These are phyloP conservation scores for Calonectria pteridis DNA, from an alignment of 2,329 filamentous ascomycete genomes.

Conservation along the genomic window DNA sequence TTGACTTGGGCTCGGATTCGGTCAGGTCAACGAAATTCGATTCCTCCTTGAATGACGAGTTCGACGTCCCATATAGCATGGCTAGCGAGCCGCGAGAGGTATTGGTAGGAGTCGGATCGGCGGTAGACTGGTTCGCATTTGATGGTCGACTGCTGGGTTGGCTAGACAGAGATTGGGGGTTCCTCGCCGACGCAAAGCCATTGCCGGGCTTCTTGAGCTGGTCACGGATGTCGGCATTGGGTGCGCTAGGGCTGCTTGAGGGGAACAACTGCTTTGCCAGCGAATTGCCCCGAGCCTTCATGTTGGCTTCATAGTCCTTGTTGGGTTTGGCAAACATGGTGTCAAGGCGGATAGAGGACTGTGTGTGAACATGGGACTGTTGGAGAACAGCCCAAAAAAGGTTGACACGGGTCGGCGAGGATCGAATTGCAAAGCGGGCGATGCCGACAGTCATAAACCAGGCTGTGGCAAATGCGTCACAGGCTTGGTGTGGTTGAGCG, in stretches of 20 bases:
- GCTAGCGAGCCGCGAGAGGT: slow-evolving; percentile 48
- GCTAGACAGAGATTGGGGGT: slow-evolving; percentile 41
- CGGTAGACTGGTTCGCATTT: slow-evolving; percentile 47
- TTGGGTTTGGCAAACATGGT: slow-evolving; percentile 54
- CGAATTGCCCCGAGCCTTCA: slow-evolving; percentile 48
- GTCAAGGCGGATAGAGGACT: slow-evolving; percentile 34
- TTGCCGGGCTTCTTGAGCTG: slow-evolving; percentile 61
- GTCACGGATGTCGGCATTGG: slow-evolving; percentile 63
- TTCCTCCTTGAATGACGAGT: slow-evolving; percentile 61
- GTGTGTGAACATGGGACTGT: slow-evolving; percentile 41
- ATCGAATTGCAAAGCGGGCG: slow-evolving; percentile 47
- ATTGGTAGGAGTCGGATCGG: slow-evolving; percentile 23
- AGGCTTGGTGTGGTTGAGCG: not conserved
- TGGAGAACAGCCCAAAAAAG: slow-evolving; percentile 40
- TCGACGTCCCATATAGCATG: slow-evolving; percentile 58
- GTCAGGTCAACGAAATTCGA: slow-evolving; percentile 52
- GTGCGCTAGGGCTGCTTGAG: slow-evolving; percentile 65
- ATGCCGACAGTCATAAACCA: slow-evolving; percentile 54
- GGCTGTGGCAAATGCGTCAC: slow-evolving; percentile 3
- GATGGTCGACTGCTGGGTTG: slow-evolving; percentile 47
- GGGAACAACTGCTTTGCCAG: slow-evolving; percentile 67
- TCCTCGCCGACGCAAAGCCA: slow-evolving; percentile 57
- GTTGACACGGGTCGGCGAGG: slow-evolving; percentile 52
- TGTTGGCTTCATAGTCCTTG: slow-evolving; percentile 54
- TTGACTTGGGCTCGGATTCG: slow-evolving; percentile 42